Evolutionary conservation across 2,329 filamentous ascomycete species (phyloP).

Genomic region (Acrocalymma vagum): DNA sequence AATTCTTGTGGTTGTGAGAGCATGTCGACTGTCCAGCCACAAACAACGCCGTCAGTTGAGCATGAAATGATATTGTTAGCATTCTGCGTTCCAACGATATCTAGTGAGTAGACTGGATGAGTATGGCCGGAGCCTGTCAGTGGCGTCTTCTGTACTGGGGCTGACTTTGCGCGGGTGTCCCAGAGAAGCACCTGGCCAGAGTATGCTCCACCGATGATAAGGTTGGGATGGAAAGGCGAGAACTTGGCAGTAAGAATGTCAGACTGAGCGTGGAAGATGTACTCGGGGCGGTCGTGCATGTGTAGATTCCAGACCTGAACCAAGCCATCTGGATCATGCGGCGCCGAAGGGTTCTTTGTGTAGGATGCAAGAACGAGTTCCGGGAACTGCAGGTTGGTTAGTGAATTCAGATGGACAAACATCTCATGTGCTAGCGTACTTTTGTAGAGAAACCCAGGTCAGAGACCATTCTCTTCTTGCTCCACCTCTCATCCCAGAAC

Average conservation of each 20-base stretch:
- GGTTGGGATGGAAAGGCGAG: conserved; percentile 96
- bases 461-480: conserved; percentile 96
- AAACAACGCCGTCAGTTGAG: conserved; percentile 95
- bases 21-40: conserved; percentile 98
- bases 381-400: conserved; percentile 67
- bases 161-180: conserved; percentile 87
- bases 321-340: conserved; percentile 90
- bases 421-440: conserved; percentile 50
- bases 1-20: conserved; percentile 95
- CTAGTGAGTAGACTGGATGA: conserved; percentile 93
- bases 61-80: conserved; percentile 98
- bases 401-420: conserved; percentile 1
- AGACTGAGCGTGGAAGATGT: conserved; percentile 94
- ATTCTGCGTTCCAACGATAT: conserved; percentile 97
- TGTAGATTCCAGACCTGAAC: conserved; percentile 98
- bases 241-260: conserved; percentile 96
- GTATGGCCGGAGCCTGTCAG: conserved; percentile 94
- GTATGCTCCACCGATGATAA: conserved; percentile 96
- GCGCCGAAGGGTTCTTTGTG: conserved; percentile 95
- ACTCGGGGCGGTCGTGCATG: conserved; percentile 92
- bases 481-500: conserved; percentile 95
- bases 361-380: conserved; percentile 94
- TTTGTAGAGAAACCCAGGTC: conserved; percentile 95
- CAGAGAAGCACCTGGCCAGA: conserved; percentile 95
- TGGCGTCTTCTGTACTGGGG: conserved; percentile 93